Evolutionary conservation across 257 asterid species (phyloP).

Genomic region (Solanum gracilifrons): DNA sequence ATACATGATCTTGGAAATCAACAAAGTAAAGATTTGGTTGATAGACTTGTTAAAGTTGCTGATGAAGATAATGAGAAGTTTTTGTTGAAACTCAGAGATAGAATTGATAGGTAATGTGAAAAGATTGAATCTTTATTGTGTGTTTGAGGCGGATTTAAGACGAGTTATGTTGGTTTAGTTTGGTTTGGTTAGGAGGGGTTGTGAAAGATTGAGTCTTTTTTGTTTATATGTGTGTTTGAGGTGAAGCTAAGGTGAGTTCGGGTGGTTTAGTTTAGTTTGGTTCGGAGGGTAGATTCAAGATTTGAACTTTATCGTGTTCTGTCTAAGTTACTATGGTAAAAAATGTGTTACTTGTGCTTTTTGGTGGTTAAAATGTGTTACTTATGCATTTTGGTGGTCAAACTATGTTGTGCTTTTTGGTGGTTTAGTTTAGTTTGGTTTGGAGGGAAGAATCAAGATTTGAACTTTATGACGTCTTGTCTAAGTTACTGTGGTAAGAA

Average conservation of each 20-base stretch:
- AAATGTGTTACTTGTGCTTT: background rate
- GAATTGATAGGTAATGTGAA: constrained; percentile 7
- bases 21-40: constrained; percentile 19
- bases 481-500: background rate
- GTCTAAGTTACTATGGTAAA: background rate
- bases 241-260: background rate
- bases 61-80: constrained; percentile 18
- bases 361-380: background rate
- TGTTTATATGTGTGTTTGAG: background rate
- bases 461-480: background rate
- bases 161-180: too few species aligned
- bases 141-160: background rate
- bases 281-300: background rate
- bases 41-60: constrained; percentile 5
- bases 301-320: background rate
- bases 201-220: background rate
- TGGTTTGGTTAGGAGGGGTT: too few species aligned
- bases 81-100: constrained; percentile 12
- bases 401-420: background rate
- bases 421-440: background rate
- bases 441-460: background rate
- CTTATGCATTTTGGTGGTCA: background rate
- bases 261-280: background rate
- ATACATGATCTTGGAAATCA: constrained; percentile 31
- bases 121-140: background rate